Conservation (phyloP, 352 stramenopile genomes). For the Saprolegnia diclina region DNA sequence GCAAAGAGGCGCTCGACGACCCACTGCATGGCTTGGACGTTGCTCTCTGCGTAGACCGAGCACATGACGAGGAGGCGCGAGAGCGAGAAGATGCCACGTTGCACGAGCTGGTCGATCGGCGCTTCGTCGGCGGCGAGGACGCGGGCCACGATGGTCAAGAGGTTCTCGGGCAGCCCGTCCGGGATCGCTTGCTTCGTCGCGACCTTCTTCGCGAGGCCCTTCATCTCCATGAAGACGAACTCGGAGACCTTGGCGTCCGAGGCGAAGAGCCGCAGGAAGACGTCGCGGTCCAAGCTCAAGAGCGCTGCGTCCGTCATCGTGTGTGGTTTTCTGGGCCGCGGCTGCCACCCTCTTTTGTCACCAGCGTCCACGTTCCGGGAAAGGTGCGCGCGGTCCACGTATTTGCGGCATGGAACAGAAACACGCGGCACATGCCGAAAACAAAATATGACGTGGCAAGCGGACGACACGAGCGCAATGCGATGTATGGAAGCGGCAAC, state of each 20-base stretch:
- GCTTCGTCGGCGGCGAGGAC: conserved; percentile 1
- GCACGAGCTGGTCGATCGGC: conserved; percentile 7
- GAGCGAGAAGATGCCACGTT: conserved; percentile 12
- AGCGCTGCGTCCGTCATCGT: conserved; percentile 1
- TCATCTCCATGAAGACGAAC: conserved; percentile 21
- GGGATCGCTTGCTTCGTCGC: background rate
- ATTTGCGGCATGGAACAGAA: background rate
- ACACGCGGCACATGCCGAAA: too few relatives aligned
- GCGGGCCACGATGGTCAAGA: conserved; percentile 9
- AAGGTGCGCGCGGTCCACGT: background rate
- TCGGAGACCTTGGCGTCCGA: conserved; percentile 3
- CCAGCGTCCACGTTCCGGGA: background rate
- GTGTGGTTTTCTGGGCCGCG: background rate
- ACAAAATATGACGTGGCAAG: too few relatives aligned
- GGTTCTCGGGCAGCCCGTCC: background rate
- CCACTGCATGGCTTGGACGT: conserved; percentile 15
- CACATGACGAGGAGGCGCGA: conserved; percentile 19
- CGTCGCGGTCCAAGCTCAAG: background rate
- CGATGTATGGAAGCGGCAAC: too few relatives aligned
- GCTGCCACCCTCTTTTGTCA: conserved; percentile 1
- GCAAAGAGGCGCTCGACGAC: conserved; percentile 6
- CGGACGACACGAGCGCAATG: too few relatives aligned
- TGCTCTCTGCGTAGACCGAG: conserved; percentile 24
- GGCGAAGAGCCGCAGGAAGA: conserved; percentile 2
- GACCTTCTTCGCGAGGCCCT: background rate